Conservation (phyloP, 129 eudicot genomes). For the Dittrichia graveolens region DNA sequence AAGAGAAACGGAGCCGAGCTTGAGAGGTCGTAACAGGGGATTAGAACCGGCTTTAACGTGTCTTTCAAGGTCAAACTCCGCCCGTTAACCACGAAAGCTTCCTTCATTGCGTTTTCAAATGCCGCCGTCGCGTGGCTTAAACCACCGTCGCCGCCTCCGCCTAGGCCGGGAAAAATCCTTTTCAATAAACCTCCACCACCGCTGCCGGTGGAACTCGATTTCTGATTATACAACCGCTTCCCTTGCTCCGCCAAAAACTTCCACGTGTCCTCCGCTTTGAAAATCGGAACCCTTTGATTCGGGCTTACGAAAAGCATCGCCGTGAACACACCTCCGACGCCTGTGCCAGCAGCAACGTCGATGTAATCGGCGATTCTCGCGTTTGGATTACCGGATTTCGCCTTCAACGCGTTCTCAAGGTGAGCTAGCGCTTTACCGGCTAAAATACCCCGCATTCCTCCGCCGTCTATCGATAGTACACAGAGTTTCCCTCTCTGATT, state of each 20-base stretch:
- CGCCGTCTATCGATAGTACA: conserved; percentile 74
- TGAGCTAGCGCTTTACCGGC: conserved; percentile 68
- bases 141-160: conserved; percentile 21
- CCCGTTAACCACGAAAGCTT: conserved; percentile 32
- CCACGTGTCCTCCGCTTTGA: conserved; percentile 43
- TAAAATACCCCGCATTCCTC: conserved; percentile 66
- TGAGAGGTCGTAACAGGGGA: conserved; percentile 75
- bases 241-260: conserved; percentile 39
- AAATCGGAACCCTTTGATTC: conserved; percentile 24
- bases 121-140: background rate
- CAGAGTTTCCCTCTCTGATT: conserved; percentile 82
- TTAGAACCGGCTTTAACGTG: conserved; percentile 42
- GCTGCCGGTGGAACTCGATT: background rate
- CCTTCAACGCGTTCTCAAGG: conserved; percentile 58
- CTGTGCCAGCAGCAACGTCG: conserved; percentile 37
- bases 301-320: conserved; percentile 37
- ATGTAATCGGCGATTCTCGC: conserved; percentile 52
- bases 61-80: conserved; percentile 35
- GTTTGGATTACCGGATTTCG: conserved; percentile 70
- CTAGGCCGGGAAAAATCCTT: conserved; percentile 9
- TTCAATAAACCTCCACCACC: conserved; percentile 18
- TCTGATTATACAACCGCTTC: conserved; percentile 34
- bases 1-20: conserved; percentile 39
- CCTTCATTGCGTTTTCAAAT: conserved; percentile 32
- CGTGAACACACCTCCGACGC: conserved; percentile 37